Evolutionary conservation across 164 flowering plant species (phyloP).

Genomic region (Magnolia sinica): DNA sequence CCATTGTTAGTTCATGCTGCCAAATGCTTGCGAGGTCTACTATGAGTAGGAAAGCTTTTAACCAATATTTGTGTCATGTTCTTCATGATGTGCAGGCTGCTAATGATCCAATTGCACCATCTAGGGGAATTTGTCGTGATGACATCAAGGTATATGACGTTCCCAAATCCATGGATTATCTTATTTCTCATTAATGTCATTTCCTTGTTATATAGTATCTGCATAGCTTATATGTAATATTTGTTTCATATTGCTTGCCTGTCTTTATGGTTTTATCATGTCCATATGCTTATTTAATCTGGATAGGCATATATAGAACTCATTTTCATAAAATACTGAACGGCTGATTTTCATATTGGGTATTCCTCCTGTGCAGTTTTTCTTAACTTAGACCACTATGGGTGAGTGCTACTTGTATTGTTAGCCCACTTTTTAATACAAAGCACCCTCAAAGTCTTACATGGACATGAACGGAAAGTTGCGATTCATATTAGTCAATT

Average conservation of each 20-base stretch:
- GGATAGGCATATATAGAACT: neutral
- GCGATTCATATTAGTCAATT: no score
- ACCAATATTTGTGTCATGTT: neutral
- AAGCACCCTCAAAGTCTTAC: no score
- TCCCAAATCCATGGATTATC: neutral
- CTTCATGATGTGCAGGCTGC: constrained; percentile 59
- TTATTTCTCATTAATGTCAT: neutral
- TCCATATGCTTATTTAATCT: neutral
- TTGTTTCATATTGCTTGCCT: neutral
- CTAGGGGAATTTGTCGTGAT: constrained; percentile 74
- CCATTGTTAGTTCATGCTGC: neutral
- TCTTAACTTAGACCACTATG: neutral
- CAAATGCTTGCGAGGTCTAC: neutral
- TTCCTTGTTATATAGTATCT: neutral
- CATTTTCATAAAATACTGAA: neutral
- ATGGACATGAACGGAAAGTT: no score
- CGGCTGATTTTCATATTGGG: neutral
- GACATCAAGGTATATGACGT: constrained; percentile 64
- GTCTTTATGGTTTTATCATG: neutral
- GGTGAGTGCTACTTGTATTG: neutral
- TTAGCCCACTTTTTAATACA: neutral
- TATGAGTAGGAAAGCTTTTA: neutral
- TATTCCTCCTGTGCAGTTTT: neutral
- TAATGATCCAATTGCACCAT: constrained; percentile 96
- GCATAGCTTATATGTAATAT: neutral